Percentiles rank a stretch among this genome's conserved stretches.
Conservation (phyloP, 345 rosid genomes). For the Pelargonium nanum region DNA sequence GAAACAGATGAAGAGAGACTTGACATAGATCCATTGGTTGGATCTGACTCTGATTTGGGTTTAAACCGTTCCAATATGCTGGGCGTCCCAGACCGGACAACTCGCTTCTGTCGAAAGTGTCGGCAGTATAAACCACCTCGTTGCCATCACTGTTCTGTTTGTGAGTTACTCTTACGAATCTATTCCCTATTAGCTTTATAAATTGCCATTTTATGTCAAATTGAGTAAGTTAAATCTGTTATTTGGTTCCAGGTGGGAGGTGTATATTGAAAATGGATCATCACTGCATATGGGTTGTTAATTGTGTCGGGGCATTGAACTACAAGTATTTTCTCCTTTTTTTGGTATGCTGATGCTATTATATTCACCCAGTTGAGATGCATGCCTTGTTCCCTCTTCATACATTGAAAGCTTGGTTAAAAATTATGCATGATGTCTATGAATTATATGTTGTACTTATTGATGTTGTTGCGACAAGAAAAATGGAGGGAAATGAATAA, state of each 20-base stretch:
- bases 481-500: too few relatives aligned
- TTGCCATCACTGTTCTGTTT: slow-evolving; percentile 74
- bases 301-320: slow-evolving; percentile 76
- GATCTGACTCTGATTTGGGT: slow-evolving; percentile 13
- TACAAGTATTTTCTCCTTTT: slow-evolving; percentile 80
- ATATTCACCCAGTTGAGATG: too few relatives aligned
- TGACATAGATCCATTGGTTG: slow-evolving; percentile 24
- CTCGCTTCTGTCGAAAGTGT: slow-evolving; percentile 61
- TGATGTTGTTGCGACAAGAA: too few relatives aligned
- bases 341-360: slow-evolving; percentile 38
- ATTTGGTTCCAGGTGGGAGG: slow-evolving; percentile 49
- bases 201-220: too few relatives aligned
- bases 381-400: too few relatives aligned
- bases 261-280: slow-evolving; percentile 85
- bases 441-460: too few relatives aligned
- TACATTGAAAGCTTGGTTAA: too few relatives aligned
- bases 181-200: too few relatives aligned
- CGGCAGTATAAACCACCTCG: slow-evolving; percentile 62
- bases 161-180: slow-evolving; percentile 28
- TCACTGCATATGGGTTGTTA: slow-evolving; percentile 91
- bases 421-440: too few relatives aligned
- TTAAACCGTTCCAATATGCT: slow-evolving; percentile 12
- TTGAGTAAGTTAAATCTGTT: slow-evolving; percentile 8
- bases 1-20: slow-evolving; percentile 51
- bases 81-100: slow-evolving; percentile 25